Evolutionary conservation across 140 eudicot species (phyloP).

Genomic region (Oenanthe javanica): DNA sequence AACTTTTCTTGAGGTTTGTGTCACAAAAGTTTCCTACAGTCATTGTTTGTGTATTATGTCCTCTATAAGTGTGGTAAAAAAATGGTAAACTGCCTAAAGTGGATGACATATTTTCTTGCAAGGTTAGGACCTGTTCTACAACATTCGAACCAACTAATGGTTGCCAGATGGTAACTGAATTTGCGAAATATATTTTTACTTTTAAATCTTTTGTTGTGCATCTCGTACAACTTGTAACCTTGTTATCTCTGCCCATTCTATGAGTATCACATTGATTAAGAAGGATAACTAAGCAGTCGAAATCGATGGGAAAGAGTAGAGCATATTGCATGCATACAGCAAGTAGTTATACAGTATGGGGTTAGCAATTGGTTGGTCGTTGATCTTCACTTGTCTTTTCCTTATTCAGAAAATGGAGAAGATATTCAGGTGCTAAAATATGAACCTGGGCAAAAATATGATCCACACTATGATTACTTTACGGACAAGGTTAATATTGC

Average conservation of each 20-base stretch:
- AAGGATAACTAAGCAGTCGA: not conserved
- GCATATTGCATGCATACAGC: not conserved
- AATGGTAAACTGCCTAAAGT: not conserved
- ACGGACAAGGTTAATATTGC: slow-evolving; percentile 77
- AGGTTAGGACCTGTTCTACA: not conserved
- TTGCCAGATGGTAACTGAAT: not conserved
- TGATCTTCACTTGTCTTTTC: not conserved
- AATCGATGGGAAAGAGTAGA: not conserved
- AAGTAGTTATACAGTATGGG: not conserved
- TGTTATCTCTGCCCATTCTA: not conserved
- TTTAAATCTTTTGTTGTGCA: not conserved
- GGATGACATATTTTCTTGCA: not conserved
- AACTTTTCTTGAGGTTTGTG: not conserved
- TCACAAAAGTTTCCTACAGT: no score
- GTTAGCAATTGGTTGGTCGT: not conserved
- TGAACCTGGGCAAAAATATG: slow-evolving; percentile 90
- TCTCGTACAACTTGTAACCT: not conserved
- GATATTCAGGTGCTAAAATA: slow-evolving; percentile 83
- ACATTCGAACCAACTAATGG: not conserved
- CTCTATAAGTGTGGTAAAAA: not conserved
- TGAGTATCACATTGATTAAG: not conserved
- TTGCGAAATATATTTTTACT: not conserved
- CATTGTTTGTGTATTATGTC: not conserved
- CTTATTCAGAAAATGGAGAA: slow-evolving; percentile 71
- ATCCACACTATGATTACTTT: slow-evolving; percentile 84